Percentiles rank a stretch among this genome's conserved stretches.
Conservation (phyloP, 257 asterid genomes). For the Ligustrum vulgare region DNA sequence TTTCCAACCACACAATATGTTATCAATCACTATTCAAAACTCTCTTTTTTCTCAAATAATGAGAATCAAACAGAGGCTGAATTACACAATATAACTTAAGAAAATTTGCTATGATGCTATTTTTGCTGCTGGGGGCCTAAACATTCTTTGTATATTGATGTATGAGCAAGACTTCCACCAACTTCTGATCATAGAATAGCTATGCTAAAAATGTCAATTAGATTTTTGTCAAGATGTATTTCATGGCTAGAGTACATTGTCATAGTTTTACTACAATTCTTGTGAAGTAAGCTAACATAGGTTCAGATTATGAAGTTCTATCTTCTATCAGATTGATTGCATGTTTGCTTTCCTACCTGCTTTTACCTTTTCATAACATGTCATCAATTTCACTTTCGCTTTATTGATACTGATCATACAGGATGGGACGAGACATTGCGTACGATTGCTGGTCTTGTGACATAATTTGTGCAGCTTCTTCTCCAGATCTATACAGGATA, state of each 20-base stretch:
- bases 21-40: no score
- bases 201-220: not conserved
- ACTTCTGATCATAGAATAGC: not conserved
- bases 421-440: constrained; percentile 95
- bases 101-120: not conserved
- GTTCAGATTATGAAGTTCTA: not conserved
- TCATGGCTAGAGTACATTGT: not conserved
- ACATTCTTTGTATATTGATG: not conserved
- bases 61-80: no score
- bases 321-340: not conserved
- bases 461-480: constrained; percentile 90
- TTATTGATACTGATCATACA: constrained; percentile 29
- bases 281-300: not conserved
- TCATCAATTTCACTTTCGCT: constrained; percentile 6
- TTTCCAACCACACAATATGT: no score
- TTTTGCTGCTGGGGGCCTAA: not conserved
- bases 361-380: not conserved
- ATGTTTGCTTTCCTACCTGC: constrained; percentile 5
- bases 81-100: not conserved
- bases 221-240: not conserved
- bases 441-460: constrained; percentile 96
- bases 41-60: no score
- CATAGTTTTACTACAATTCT: not conserved
- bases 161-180: not conserved
- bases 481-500: constrained; percentile 94